Evolutionary conservation across 805 yeast genomes (phyloP), one percentile per base, ranked within the genome.

Genomic region (Nakazawaea pomicola): DNA sequence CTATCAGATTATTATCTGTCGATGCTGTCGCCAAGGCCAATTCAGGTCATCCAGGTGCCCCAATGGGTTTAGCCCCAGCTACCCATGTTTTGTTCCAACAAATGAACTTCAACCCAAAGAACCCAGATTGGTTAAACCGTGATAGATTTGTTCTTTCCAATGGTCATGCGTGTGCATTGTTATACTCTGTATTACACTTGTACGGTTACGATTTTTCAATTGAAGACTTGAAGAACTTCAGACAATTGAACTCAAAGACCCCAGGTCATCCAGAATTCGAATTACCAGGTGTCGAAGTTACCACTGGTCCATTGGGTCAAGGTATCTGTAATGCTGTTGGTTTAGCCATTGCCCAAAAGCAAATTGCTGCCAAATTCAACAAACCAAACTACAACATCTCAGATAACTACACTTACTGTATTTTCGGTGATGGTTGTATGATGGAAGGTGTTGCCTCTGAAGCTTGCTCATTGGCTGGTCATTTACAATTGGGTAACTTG

Each of bases 41-140:
- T 68, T 83, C 96, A 46, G 99, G 99, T 52, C 99, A 91, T 71
- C 99, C 99, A 42, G 99, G 99, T 72, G 98, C 99, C 40, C 98
- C 98, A 57, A 80, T 91, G 78, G 98, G 98, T 49, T 72, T 91
- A 67, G 97, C 99, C 14, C 96, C 97, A 34, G 82, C 90, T 46
- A 95, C 97, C 48, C 97, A 91, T 66, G 82, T 80, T 43, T 64
- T 91, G 49, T 87, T 83, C 79, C 74, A 79, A 64, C 77, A 77
- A 59, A 74, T 90, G 83, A 82, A 69, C 55, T 78, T 86, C 73
- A 88, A 87, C 78, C 95, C 98, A 56, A 76, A 81, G 69, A 82
- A 86, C 76, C 91, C 96, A 50, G 70, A 76, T 46, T 91, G 96
- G 96, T 70, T 86, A 65, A 87, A 86, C 78, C 82, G 96, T 67